Conservation (phyloP, 2,329 filamentous ascomycete species). For the Amauroascus niger region DNA sequence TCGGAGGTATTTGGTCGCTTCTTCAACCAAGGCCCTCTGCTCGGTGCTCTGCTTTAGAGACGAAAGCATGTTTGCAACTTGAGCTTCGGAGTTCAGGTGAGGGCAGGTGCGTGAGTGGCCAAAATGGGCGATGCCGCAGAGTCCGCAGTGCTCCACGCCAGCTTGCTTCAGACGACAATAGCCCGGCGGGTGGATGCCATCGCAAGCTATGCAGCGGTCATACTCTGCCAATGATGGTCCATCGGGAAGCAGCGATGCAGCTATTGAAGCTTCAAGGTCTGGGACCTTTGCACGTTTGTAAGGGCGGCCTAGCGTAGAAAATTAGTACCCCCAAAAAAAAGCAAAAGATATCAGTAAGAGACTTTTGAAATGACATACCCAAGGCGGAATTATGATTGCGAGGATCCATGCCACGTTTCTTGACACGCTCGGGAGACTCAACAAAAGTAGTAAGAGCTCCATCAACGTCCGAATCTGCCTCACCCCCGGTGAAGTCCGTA, state of each 20-base stretch:
- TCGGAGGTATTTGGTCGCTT: constrained; percentile 48
- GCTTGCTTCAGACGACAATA: constrained; percentile 52
- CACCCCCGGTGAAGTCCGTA: constrained; percentile 11
- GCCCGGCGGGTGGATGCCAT: constrained; percentile 45
- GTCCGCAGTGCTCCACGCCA: constrained; percentile 52
- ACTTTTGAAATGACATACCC: background rate
- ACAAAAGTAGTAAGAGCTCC: constrained; percentile 11
- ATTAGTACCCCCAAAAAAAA: too few species aligned
- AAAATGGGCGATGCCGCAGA: constrained; percentile 55
- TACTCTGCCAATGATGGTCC: constrained; percentile 12
- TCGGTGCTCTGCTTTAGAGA: constrained; percentile 52
- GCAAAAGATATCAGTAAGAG: too few species aligned
- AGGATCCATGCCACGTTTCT: constrained; percentile 18
- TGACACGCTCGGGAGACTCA: background rate
- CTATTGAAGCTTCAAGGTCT: constrained; percentile 13
- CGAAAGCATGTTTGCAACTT: constrained; percentile 56
- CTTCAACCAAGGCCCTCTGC: constrained; percentile 42
- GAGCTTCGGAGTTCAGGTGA: constrained; percentile 52
- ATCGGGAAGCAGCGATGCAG: background rate
- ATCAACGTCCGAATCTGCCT: constrained; percentile 22
- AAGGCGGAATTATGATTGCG: background rate
- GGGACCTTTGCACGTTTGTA: constrained; percentile 32
- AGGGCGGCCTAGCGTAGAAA: constrained; percentile 24
- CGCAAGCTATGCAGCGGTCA: constrained; percentile 46
- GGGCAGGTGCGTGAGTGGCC: constrained; percentile 50